Percentiles rank a stretch among this genome's conserved stretches.
Evolutionary conservation across 2,329 filamentous ascomycete genomes (phyloP).

Genomic region (Zasmidium citrigriseum): DNA sequence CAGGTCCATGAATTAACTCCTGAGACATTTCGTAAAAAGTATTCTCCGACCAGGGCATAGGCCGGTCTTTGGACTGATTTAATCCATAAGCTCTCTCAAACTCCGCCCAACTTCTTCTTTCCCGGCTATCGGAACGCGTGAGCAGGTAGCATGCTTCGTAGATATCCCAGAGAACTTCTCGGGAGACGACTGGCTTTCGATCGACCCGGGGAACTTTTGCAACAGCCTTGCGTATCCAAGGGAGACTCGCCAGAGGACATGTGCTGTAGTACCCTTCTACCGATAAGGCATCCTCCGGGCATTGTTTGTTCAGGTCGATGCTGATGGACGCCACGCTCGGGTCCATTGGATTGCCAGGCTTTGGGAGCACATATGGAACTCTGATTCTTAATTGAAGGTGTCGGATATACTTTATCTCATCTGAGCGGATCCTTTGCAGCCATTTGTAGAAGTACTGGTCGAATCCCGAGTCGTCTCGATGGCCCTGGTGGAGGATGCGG

Average conservation of each 20-base stretch:
- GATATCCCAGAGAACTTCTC: conserved; percentile 8
- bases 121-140: conserved; percentile 1
- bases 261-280: neutral
- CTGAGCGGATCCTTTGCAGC: neutral
- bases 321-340: neutral
- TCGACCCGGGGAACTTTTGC: conserved; percentile 5
- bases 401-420: neutral
- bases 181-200: neutral
- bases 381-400: neutral
- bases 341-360: neutral
- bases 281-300: neutral
- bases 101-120: conserved; percentile 5
- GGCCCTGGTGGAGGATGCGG: neutral
- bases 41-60: neutral
- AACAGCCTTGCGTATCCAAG: neutral
- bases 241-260: neutral
- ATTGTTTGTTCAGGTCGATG: neutral
- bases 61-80: neutral
- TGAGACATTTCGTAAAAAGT: conserved; percentile 4
- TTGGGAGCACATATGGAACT: neutral
- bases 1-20: neutral
- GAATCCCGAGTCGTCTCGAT: neutral
- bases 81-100: conserved; percentile 5
- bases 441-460: conserved; percentile 6
- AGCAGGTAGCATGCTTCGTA: conserved; percentile 10